Evolutionary conservation across 306 rosid species (phyloP).

Genomic region (Prunus fruticosa): DNA sequence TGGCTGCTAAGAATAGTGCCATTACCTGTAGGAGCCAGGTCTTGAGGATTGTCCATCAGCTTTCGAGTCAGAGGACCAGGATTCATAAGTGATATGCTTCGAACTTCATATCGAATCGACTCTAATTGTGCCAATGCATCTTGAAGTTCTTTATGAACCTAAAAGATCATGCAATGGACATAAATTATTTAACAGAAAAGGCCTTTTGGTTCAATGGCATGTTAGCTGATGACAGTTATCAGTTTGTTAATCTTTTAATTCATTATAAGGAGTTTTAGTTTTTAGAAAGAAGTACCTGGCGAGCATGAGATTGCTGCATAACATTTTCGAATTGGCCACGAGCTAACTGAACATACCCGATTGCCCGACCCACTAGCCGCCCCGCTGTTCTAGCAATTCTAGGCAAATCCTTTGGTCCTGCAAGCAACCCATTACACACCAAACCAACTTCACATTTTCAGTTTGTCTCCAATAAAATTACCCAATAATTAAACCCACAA

Average conservation of each 20-base stretch:
- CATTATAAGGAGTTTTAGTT: not conserved
- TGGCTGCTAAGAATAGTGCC: conserved; percentile 11
- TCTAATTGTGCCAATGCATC: conserved; percentile 81
- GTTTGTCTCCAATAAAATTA: not conserved
- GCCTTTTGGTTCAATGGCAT: not conserved
- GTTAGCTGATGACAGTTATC: not conserved
- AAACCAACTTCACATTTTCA: not conserved
- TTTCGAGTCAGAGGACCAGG: conserved; percentile 71
- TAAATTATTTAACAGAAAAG: not conserved
- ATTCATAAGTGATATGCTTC: conserved; percentile 58
- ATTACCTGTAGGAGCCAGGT: not conserved
- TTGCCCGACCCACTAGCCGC: conserved; percentile 51
- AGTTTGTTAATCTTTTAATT: too few relatives aligned
- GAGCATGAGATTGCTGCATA: conserved; percentile 84
- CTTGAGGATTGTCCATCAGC: conserved; percentile 47
- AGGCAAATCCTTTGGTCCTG: conserved; percentile 48
- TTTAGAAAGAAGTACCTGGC: conserved; percentile 45
- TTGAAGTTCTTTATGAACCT: conserved; percentile 91
- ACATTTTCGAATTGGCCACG: conserved; percentile 82
- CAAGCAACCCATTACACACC: not conserved
- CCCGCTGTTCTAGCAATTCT: conserved; percentile 42
- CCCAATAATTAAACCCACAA: not conserved
- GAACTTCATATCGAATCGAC: conserved; percentile 78
- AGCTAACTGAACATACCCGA: conserved; percentile 85
- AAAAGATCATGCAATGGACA: conserved; percentile 3